Base-by-base conservation (phyloP, 306 rosid genomes). In the Betula pendula region DNA sequence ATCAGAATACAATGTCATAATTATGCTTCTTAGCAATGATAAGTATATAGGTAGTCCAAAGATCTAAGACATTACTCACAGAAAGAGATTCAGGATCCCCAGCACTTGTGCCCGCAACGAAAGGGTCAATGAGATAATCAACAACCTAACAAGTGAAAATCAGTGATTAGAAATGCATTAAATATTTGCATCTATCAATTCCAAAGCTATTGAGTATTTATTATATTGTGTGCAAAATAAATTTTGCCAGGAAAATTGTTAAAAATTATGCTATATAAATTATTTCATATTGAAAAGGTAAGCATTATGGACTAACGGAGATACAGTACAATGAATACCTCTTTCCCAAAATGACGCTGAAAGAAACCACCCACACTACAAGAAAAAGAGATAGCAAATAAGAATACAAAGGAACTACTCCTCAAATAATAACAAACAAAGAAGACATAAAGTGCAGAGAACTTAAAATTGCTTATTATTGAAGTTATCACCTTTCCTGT, bases 81-180 rank as follows among this genome's bases (percentile, higher is more conserved):
- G 98, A 92, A 76, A 94, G 98, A 83, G 95, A 94, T 69, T 90
- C 93, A 13, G 98, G 96, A 85, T 88, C 97, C 44, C 91, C 90
- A 77, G 85, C 95, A 85, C 96, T 92, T 75, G 95, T 85, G 73
- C 97, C 98, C 33, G 91, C 95, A 77, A 94, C 96, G 77, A 94
- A 70, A 75, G 98, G 98, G 85, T 94, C 96, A 73, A 94, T 80
- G 79, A 94, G 92, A 85, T 90, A 90, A 85, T 94, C 98, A 77
- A 94, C 97, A 60, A 92, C 96, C 98, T 94, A 81, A 73, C 81
- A 77, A 72, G 53, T 19, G 42, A 81, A 60, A 58, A 81, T 40
- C 63, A 77, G 56, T 60, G 71, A 73, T 44, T 31, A 52, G 19
- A 35, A 71, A 73, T 38, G 55, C 31, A 59, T 38, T 25, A 73